Base-by-base conservation (phyloP, 2,329 filamentous ascomycete species). In the Fusarium irregulare region DNA sequence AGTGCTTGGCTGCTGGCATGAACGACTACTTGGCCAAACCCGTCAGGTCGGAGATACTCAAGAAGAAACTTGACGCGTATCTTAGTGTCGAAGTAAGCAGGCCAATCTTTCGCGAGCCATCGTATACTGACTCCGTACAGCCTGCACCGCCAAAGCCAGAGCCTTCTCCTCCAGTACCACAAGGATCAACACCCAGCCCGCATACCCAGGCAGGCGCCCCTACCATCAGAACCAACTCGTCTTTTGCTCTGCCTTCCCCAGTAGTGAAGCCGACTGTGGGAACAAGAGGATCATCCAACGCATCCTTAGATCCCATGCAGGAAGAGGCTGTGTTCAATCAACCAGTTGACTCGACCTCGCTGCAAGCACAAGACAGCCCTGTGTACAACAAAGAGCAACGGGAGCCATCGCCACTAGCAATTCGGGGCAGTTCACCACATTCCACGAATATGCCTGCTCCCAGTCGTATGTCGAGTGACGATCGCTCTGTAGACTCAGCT, bases 21-120 rank as follows among this genome's bases (percentile, higher is more conserved):
- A 97, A 98, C 79, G 96, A 98, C 76, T 98, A 98, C 75, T 87
- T 98, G 2, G 94, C 95, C 18, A 98, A 98, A 78, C 95, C 95
- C 2, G 95, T 98, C n/a, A 88, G 94, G 65, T 93, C 92, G 6
- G 92, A 94, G 48, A 90, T 97, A 42, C 84, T 98, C 56, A 96
- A 93, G 80, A 90, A 90, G 76, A 95, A 98, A 82, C 83, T 98
- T 63, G 86, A 88, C 45, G 83, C 84, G 4, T 89, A 89, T 71
- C 82, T 87, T 27, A 81, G 78, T 41, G 78, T 76, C 44, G 76
- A 80, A 49, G 79, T 82, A 71, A 61, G 69, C 56, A 40, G 23
- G 7, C 14, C 25, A 7, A 23, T 13, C 10, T 21, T 12, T 10
- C 45, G 4, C 6, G 7, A 12, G 30, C 28, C 13, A 20, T 23